A percentile compares a stretch with the other conserved stretches of the same genome.
Conservation (phyloP, 2,329 filamentous ascomycete genomes). For the Hypoxylon sp. region DNA sequence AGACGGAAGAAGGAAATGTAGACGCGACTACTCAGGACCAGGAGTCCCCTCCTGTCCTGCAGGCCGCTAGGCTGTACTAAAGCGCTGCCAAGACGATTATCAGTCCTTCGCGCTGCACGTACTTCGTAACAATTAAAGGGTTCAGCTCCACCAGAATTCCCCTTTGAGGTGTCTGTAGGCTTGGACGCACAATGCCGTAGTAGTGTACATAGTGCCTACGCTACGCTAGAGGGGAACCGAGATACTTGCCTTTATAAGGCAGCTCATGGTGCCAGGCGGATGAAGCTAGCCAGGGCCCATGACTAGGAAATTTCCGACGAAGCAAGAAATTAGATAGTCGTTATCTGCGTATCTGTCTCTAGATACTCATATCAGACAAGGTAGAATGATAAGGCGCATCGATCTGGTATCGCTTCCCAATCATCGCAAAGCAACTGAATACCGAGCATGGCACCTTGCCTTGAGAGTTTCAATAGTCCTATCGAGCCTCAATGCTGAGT, state of each 20-base stretch:
- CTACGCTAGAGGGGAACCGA: slow-evolving; percentile 4
- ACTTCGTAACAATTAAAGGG: slow-evolving; percentile 14
- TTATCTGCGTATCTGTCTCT: slow-evolving; percentile 11
- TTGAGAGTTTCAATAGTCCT: not conserved
- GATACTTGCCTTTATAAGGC: slow-evolving; percentile 27
- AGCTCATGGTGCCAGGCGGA: slow-evolving; percentile 11
- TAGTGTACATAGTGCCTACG: slow-evolving; percentile 28
- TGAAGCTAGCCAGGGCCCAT: slow-evolving; percentile 4
- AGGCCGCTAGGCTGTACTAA: slow-evolving; percentile 24
- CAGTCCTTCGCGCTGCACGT: slow-evolving; percentile 4
- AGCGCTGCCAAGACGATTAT: slow-evolving; percentile 26
- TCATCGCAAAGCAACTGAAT: not conserved
- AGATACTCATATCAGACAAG: not conserved
- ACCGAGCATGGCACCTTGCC: not conserved
- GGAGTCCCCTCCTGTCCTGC: slow-evolving; percentile 5
- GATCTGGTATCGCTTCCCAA: not conserved
- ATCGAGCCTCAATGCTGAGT: slow-evolving; percentile 7
- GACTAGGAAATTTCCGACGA: slow-evolving; percentile 16
- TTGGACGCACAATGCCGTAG: slow-evolving; percentile 36
- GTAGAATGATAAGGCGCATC: not conserved
- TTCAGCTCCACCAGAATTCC: slow-evolving; percentile 28
- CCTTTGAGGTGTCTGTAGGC: slow-evolving; percentile 3
- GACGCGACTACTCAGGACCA: slow-evolving; percentile 2
- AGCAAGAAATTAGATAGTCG: not conserved
- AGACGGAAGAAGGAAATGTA: slow-evolving; percentile 20